Evolutionary conservation across 768 basidiomycete genomes (phyloP), one percentile per base, ranked within the genome.

Genomic region (Rhodotorula babjevae): DNA sequence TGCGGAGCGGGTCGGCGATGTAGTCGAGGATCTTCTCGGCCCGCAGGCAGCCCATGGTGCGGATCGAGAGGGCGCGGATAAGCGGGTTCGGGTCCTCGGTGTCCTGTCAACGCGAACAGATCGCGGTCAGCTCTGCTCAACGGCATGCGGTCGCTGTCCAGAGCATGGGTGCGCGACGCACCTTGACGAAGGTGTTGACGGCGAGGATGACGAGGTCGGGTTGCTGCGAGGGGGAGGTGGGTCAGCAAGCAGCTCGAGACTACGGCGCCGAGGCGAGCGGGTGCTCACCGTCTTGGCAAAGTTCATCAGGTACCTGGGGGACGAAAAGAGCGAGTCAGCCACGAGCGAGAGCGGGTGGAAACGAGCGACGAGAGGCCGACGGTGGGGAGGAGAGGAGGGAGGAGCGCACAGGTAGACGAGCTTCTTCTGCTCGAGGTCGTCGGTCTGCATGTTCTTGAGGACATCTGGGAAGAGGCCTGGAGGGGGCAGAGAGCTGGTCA

Each of bases 1-100:
- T 91, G 77, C 92, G 90, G 7, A 99, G 84, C 0, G 96, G 95
- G 80, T 93, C 91, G 77, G 89, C 92, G n/a, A 99, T 87, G 82
- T 98, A 99, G 83, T 97, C 94, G 81, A 97, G 92, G 80, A 97
- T 98, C 87, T 97, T 98, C 81, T 98, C 96, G 16, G 95, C 94
- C 55, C 94, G 90, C 61, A 99, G 83, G 79, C 91, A 91, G 47
- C 93, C 93, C 96, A 99, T 99, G 16, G 96, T 99, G 50, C 95
- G 88, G 80, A 98, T 97, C 47, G 96, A 90, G 66, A 99, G 86
- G 0, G 96, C 96, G 63, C 96, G 88, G 36, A 98, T 91, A 66
- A 98, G 90, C 0, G 96, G 96, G 79, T 99, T 98, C 18, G 91
- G 88, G 80, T 98, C 96, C 76, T 94, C 93, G 0, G 93, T 89